These are phyloP conservation scores for Ogataea parapolymorpha DNA, from an alignment of 805 yeast genomes.

Conservation along the genomic window DNA sequence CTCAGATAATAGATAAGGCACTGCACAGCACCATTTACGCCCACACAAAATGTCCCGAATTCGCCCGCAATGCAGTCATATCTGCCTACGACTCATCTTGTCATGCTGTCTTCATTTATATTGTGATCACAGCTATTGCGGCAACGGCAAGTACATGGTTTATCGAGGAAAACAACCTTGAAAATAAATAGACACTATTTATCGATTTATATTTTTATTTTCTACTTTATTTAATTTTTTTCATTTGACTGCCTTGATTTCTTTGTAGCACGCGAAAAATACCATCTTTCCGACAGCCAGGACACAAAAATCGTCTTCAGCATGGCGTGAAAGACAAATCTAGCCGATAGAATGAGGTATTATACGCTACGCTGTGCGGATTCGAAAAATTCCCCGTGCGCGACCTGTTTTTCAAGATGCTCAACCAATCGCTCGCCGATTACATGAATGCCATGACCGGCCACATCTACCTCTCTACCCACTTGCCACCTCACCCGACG, in stretches of 20 bases:
- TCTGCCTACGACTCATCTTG: slow-evolving; percentile 50
- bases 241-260: slow-evolving; percentile 10
- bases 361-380: slow-evolving; percentile 96
- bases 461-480: slow-evolving; percentile 92
- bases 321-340: slow-evolving; percentile 87
- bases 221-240: slow-evolving; percentile 4
- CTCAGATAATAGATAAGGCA: slow-evolving; percentile 15
- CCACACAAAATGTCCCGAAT: slow-evolving; percentile 44
- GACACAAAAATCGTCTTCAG: slow-evolving; percentile 87
- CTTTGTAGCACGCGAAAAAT: slow-evolving; percentile 34
- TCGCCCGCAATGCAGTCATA: slow-evolving; percentile 43
- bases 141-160: slow-evolving; percentile 9
- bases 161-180: slow-evolving; percentile 17
- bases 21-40: slow-evolving; percentile 26
- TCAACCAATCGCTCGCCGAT: slow-evolving; percentile 85
- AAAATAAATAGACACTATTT: neutral
- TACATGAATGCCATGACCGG: slow-evolving; percentile 99
- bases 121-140: slow-evolving; percentile 20
- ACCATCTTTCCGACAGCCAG: slow-evolving; percentile 78
- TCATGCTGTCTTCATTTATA: slow-evolving; percentile 49
- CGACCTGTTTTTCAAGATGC: slow-evolving; percentile 97
- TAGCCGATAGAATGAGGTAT: slow-evolving; percentile 91
- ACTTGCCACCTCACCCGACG: slow-evolving; percentile 83
- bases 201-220: neutral
- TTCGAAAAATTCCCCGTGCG: slow-evolving; percentile 88